Base-by-base conservation (phyloP, 2,329 filamentous ascomycete genomes). In the Waltergamsia citrina region DNA sequence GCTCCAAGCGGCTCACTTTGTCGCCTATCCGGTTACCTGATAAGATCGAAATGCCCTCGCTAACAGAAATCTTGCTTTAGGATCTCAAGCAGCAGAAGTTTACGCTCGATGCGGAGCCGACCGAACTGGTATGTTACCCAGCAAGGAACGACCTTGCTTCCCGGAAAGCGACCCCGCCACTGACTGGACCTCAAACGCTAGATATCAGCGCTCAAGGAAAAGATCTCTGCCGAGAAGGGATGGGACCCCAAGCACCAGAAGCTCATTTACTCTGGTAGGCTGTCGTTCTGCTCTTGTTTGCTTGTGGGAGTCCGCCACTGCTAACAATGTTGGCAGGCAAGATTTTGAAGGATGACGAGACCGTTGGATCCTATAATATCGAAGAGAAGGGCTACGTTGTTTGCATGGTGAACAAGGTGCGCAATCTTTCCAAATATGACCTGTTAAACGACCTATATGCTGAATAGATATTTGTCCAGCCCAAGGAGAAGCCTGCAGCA, bases 351-450 rank as follows among this genome's bases (percentile, higher is more conserved):
- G 90, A 98, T 81, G 86, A 87, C 41, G 92, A 95, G 55, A 94
- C 88, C 3, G 84, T 98, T 48, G 86, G 87, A 60, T 88, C 85
- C 26, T 96, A 96, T 69, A 94, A 86, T 64, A 96, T 98, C 43
- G 90, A 98, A 63, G 92, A 96, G 74, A 98, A 96, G 72, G 92
- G 92, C 24, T 98, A 96, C 59, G 87, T 98, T 51, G 92, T 98
- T 40, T 98, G 92, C 67, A 94, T 98, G 79, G 81, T 94, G 50
- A 86, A 85, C 56, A 96, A 96, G 84, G 88, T 94, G 67, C 42
- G 60, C 42, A 35, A n/a, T 6, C 18, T 23, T 14, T 17, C 7
- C 16, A 11, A 8, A 23, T 16, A 23, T 33, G 20, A 20, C 31
- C 17, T n/a, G n/a, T n/a, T n/a, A n/a, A n/a, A n/a, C n/a, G n/a